phyloP scores from a whole-genome alignment of 805 yeast species.

The Lachancea quebecensis region DNA sequence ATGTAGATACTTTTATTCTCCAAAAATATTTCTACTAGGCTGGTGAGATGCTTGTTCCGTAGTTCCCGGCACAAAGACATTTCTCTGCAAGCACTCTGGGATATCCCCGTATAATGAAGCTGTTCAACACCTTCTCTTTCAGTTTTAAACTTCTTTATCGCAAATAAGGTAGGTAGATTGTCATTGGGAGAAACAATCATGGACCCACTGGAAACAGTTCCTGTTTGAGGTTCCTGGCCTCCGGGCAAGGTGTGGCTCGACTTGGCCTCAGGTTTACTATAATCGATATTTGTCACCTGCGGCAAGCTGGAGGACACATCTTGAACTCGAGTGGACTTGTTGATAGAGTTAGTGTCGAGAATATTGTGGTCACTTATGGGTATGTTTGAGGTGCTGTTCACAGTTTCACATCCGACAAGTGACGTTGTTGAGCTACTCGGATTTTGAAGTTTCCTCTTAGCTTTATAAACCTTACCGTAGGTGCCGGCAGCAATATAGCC shows the following conservation, averaged over 20 bases:
- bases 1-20: constrained; percentile 88
- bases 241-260: no score
- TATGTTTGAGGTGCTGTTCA: constrained; percentile 2
- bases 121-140: constrained; percentile 84
- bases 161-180: constrained; percentile 41
- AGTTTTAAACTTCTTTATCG: constrained; percentile 92
- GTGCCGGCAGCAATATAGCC: constrained; percentile 99
- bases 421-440: neutral
- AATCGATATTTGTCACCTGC: neutral
- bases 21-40: constrained; percentile 71
- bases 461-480: constrained; percentile 95
- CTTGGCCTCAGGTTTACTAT: constrained; percentile 1
- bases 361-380: constrained; percentile 14
- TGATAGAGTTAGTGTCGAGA: constrained; percentile 10
- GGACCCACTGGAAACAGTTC: neutral
- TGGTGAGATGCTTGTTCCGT: constrained; percentile 70
- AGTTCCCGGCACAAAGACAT: constrained; percentile 92
- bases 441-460: constrained; percentile 40
- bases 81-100: constrained; percentile 93
- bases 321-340: constrained; percentile 9
- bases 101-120: constrained; percentile 85
- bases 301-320: constrained; percentile 1
- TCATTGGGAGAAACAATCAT: constrained; percentile 4
- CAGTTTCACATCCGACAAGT: constrained; percentile 4
- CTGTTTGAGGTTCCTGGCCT: neutral